phyloP scores from a whole-genome alignment of 2,329 filamentous ascomycete species.

The Hypoxylon sp. region DNA sequence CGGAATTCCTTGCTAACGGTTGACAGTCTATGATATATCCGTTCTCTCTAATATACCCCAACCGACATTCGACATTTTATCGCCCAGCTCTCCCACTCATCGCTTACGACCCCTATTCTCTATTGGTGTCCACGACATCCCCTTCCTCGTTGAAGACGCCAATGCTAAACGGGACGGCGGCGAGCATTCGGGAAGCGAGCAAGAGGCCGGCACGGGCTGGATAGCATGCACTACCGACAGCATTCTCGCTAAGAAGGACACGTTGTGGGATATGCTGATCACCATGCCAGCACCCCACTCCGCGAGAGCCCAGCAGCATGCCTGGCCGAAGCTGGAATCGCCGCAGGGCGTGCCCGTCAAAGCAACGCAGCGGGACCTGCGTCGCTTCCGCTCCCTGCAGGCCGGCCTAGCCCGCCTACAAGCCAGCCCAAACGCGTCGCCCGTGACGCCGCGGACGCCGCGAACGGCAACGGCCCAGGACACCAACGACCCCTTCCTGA shows the following conservation, averaged over 20 bases:
- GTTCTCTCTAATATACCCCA: slow-evolving; percentile 87
- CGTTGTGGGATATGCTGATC: slow-evolving; percentile 89
- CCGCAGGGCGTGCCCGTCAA: slow-evolving; percentile 72
- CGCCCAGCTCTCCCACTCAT: slow-evolving; percentile 65
- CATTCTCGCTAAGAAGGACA: slow-evolving; percentile 84
- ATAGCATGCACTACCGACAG: slow-evolving; percentile 96
- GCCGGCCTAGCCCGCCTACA: slow-evolving; percentile 64
- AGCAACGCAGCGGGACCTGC: slow-evolving; percentile 89
- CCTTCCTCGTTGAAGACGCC: slow-evolving; percentile 73
- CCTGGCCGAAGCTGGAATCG: slow-evolving; percentile 80
- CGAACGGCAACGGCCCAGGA: slow-evolving; percentile 22
- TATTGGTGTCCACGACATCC: slow-evolving; percentile 91
- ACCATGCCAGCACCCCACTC: slow-evolving; percentile 74
- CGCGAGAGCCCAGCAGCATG: slow-evolving; percentile 63
- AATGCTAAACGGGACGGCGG: slow-evolving; percentile 52
- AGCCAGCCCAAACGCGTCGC: slow-evolving; percentile 30
- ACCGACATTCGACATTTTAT: slow-evolving; percentile 74
- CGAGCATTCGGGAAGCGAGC: slow-evolving; percentile 46
- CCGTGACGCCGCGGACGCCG: slow-evolving; percentile 34
- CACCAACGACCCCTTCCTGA: slow-evolving; percentile 33
- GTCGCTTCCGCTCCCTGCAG: slow-evolving; percentile 76
- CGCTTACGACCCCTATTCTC: slow-evolving; percentile 87
- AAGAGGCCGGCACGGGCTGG: slow-evolving; percentile 73
- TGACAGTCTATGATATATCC: slow-evolving; percentile 88
- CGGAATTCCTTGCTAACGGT: slow-evolving; percentile 29